Conservation (phyloP, 805 yeast species). For the Candida incommunis region DNA sequence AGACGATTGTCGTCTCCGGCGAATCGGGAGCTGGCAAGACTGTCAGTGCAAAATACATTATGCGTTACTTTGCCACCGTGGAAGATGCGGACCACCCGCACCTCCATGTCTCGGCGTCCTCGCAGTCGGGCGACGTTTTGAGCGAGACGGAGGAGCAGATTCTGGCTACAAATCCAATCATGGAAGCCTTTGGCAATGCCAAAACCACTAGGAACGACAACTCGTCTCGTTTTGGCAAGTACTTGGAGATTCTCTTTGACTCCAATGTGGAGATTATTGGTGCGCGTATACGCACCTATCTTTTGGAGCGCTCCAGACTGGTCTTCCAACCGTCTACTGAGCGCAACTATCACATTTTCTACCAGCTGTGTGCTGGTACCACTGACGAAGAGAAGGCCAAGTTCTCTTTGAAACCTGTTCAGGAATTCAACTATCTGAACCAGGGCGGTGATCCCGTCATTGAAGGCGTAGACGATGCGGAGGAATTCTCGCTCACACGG, state of each 20-base stretch:
- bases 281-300: constrained; percentile 84
- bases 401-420: constrained; percentile 43
- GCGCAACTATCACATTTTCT: constrained; percentile 90
- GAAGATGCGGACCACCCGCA: constrained; percentile 35
- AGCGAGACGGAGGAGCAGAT: constrained; percentile 88
- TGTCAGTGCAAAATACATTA: constrained; percentile 89
- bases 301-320: constrained; percentile 84
- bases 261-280: constrained; percentile 68
- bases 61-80: constrained; percentile 95
- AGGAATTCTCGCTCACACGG: constrained; percentile 62
- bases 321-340: constrained; percentile 87
- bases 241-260: constrained; percentile 81
- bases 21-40: constrained; percentile 99
- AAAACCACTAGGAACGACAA: constrained; percentile 95
- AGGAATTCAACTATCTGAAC: constrained; percentile 66
- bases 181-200: constrained; percentile 98
- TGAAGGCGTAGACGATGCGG: constrained; percentile 66
- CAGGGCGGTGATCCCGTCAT: constrained; percentile 72
- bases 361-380: constrained; percentile 71
- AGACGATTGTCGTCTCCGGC: constrained; percentile 93
- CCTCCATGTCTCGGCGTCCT: neutral
- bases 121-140: constrained; percentile 37
- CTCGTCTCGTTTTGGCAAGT: constrained; percentile 95
- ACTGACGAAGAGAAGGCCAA: constrained; percentile 35
- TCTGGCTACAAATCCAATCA: constrained; percentile 89